Conservation (phyloP, 1,139 yeast genomes). For the Suhomyces choctaworum region DNA sequence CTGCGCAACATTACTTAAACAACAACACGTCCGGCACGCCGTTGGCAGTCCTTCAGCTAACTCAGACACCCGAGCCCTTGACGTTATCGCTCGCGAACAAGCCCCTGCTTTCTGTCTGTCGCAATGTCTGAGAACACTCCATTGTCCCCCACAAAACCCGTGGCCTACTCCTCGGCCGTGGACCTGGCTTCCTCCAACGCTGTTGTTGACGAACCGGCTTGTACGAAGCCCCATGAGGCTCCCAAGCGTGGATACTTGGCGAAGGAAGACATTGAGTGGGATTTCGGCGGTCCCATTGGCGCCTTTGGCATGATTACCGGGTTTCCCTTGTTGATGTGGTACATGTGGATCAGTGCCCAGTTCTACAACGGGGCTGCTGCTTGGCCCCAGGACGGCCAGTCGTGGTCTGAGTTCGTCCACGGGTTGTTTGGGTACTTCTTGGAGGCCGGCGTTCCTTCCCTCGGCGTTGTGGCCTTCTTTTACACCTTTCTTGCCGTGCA, state of each 20-base stretch:
- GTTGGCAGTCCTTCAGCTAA: too few relatives aligned
- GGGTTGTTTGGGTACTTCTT: slow-evolving; percentile 47
- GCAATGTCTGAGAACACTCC: slow-evolving; percentile 5
- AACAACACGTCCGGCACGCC: too few relatives aligned
- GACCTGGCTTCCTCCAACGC: background rate
- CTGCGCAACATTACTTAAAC: too few relatives aligned
- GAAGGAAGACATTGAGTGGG: slow-evolving; percentile 59
- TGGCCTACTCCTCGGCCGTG: slow-evolving; percentile 1
- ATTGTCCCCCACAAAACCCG: slow-evolving; percentile 1
- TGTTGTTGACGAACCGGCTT: background rate
- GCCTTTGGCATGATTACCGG: slow-evolving; percentile 91
- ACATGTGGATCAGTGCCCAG: slow-evolving; percentile 90
- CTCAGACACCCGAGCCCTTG: too few relatives aligned
- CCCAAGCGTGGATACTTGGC: slow-evolving; percentile 31
- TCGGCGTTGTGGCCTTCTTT: slow-evolving; percentile 67
- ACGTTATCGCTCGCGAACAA: too few relatives aligned
- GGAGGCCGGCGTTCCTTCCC: slow-evolving; percentile 68
- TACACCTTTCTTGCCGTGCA: slow-evolving; percentile 71
- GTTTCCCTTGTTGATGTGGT: slow-evolving; percentile 92
- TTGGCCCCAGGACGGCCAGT: slow-evolving; percentile 61
- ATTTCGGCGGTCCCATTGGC: slow-evolving; percentile 94
- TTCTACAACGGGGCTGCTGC: slow-evolving; percentile 77
- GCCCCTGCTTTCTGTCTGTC: too few relatives aligned
- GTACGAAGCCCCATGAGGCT: background rate
- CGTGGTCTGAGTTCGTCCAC: slow-evolving; percentile 54